Evolutionary conservation across 2,329 filamentous ascomycete species (phyloP).

Genomic region (Trichoderma sp.): DNA sequence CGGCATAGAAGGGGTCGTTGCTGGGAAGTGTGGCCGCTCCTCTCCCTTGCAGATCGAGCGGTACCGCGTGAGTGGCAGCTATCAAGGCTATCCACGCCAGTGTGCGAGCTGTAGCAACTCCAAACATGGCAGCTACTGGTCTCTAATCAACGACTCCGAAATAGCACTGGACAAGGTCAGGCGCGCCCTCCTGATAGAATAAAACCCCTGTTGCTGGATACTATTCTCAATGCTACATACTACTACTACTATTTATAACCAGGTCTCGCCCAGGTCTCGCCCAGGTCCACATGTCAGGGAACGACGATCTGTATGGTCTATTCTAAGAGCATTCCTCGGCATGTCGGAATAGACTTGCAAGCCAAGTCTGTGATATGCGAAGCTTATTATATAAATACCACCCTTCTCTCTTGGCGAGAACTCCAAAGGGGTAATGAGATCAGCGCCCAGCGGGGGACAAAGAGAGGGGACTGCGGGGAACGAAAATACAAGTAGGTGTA

Average conservation of each 20-base stretch:
- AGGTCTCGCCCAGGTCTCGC: background rate
- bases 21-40: background rate
- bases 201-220: background rate
- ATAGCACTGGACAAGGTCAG: background rate
- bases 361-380: background rate
- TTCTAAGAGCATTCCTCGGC: background rate
- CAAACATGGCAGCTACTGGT: background rate
- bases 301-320: background rate
- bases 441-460: background rate
- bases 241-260: background rate
- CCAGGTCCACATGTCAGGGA: background rate
- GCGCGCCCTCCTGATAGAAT: background rate
- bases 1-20: conserved; percentile 32
- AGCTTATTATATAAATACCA: conserved; percentile 1
- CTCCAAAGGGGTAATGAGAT: conserved; percentile 8
- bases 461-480: background rate
- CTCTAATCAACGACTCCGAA: background rate
- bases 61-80: background rate
- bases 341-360: background rate
- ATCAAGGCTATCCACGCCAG: conserved; percentile 5
- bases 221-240: background rate
- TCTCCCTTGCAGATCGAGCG: background rate
- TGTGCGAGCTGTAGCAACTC: background rate
- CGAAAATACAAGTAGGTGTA: background rate
- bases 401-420: conserved; percentile 1